These are phyloP conservation scores for Carnegiea gigantea DNA, from an alignment of 179 eudicot genomes.

Conservation along the genomic window DNA sequence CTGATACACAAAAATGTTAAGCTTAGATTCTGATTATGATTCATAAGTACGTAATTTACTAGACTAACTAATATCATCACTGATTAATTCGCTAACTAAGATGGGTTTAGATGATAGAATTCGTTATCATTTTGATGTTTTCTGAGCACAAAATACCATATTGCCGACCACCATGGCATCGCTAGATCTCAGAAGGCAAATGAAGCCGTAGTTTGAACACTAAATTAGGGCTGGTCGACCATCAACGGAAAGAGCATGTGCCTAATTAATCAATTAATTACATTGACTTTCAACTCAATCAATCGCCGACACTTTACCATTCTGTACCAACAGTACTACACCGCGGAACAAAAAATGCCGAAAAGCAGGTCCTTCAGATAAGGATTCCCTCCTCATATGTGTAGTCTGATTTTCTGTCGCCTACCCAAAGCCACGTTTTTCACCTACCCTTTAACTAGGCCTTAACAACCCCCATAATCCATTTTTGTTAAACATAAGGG, in stretches of 20 bases:
- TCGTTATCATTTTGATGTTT: no score
- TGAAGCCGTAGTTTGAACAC: neutral
- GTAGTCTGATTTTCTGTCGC: neutral
- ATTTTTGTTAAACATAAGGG: neutral
- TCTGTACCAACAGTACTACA: neutral
- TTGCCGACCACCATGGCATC: conserved; percentile 8
- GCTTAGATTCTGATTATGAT: no score
- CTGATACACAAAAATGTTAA: no score
- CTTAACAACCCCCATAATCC: conserved; percentile 20
- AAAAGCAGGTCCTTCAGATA: conserved; percentile 20
- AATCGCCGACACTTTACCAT: neutral
- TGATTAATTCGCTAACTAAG: no score
- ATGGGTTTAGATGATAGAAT: no score
- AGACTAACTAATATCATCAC: neutral
- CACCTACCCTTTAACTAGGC: neutral
- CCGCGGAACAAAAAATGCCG: conserved; percentile 15
- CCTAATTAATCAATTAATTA: neutral
- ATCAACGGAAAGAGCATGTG: conserved; percentile 21
- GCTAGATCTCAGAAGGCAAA: conserved; percentile 26
- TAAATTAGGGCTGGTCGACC: neutral
- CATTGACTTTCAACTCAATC: neutral
- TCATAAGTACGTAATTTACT: neutral
- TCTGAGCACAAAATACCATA: neutral
- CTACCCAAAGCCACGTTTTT: conserved; percentile 10
- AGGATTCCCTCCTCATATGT: conserved; percentile 12